These are phyloP conservation scores for Phytophthora palmivora DNA, from an alignment of 352 stramenopile species.

Conservation along the genomic window DNA sequence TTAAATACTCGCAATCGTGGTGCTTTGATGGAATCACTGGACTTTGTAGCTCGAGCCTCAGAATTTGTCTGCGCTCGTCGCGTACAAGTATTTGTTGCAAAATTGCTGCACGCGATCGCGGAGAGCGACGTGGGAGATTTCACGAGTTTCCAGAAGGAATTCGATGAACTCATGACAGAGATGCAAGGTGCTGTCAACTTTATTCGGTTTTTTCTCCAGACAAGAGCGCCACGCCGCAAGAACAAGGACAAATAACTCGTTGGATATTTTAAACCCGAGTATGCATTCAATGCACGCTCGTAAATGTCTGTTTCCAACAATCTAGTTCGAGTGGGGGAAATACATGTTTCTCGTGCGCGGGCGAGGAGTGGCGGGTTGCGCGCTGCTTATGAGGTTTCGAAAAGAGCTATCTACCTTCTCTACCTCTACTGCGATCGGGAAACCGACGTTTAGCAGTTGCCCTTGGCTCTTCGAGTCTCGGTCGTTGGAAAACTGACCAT, in stretches of 20 bases:
- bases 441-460: too few species aligned
- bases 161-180: constrained; percentile 34
- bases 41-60: constrained; percentile 68
- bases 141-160: constrained; percentile 30
- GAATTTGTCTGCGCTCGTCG: constrained; percentile 77
- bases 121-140: constrained; percentile 53
- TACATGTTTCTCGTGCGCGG: too few species aligned
- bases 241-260: constrained; percentile 14
- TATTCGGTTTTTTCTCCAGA: constrained; percentile 38
- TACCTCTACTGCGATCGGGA: too few species aligned
- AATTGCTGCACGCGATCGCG: constrained; percentile 61
- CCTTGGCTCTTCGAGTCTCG: too few species aligned
- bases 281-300: neutral
- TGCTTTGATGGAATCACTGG: constrained; percentile 64
- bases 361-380: too few species aligned
- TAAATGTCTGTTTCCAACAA: too few species aligned
- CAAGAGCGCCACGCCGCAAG: constrained; percentile 11
- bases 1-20: constrained; percentile 50
- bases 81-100: constrained; percentile 69
- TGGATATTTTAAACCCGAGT: neutral
- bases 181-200: constrained; percentile 37
- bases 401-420: too few species aligned
- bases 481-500: too few species aligned
- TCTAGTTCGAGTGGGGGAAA: too few species aligned
- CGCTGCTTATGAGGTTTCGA: too few species aligned